Evolutionary conservation across 2,329 filamentous ascomycete genomes (phyloP), one percentile per base, ranked within the genome.

Genomic region (Hypocreales sp.): DNA sequence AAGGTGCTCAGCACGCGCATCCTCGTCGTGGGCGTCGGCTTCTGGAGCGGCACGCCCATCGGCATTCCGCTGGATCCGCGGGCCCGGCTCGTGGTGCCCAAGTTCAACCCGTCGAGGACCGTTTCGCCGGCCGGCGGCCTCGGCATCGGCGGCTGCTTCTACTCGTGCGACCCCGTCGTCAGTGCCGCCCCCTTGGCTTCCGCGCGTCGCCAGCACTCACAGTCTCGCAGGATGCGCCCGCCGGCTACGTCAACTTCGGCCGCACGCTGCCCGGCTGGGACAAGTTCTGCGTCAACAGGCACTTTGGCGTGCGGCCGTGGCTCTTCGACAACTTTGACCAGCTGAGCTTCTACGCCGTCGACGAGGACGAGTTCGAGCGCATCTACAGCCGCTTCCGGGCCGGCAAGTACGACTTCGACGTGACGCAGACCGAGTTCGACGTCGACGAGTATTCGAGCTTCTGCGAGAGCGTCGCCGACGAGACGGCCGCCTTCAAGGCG

Each of bases 251-350:
- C 42, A 39, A 51, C 26, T 36, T 46, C 4, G 50, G 44, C 3
- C 25, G 37, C 24, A 39, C 40, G 1, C 31, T 52, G 8, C 40
- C 42, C 8, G 40, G 43, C 7, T 53, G 47, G 44, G 48, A 53
- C 27, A 41, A 41, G 5, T 45, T 9, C 39, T 6, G 35, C 22
- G 22, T 21, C 22, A 29, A 29, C 22, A 20, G 16, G 13, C 10
- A 9, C 22, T 16, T 29, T 15, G 14, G 17, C 12, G 14, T 31
- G 2, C 38, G 37, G n/a, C 48, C 48, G 3, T 53, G 50, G 50
- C 38, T 53, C 11, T 50, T 44, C 28, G 41, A 49, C n/a, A 42
- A 43, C 6, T 52, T 50, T 29, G 46, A 54, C 31, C 37, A 44
- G 8, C 29, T 52, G 7, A 40, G 35, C 11, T 52, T 47, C 27